These are phyloP conservation scores for Aspergillus ochraceus DNA, from an alignment of 2,329 filamentous ascomycete species.

Conservation along the genomic window DNA sequence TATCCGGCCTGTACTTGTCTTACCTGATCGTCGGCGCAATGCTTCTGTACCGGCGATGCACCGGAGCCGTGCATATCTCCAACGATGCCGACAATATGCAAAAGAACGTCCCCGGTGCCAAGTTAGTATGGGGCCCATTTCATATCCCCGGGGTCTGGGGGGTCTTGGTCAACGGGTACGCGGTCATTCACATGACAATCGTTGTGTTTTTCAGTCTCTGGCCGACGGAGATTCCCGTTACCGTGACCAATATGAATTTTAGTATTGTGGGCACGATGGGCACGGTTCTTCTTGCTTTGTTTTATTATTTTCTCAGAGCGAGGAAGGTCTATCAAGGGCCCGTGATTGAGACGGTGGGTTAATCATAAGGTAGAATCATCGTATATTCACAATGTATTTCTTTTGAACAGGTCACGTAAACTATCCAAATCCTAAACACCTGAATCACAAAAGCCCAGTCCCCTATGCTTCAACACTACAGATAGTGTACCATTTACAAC, in stretches of 20 bases:
- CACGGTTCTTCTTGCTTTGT: conserved; percentile 39
- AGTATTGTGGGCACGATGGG: conserved; percentile 44
- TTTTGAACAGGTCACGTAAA: background rate
- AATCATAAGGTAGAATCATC: background rate
- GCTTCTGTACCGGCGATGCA: conserved; percentile 29
- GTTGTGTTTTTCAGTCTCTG: conserved; percentile 53
- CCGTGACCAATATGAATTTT: conserved; percentile 49
- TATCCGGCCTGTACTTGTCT: conserved; percentile 30
- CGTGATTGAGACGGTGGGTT: conserved; percentile 20
- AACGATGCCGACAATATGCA: conserved; percentile 17
- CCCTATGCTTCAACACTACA: too few relatives aligned
- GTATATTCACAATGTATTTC: background rate
- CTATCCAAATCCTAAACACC: too few relatives aligned
- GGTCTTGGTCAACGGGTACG: conserved; percentile 44
- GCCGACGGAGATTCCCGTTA: conserved; percentile 40
- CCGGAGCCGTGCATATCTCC: conserved; percentile 18
- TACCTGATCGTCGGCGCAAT: conserved; percentile 29
- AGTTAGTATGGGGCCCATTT: conserved; percentile 32
- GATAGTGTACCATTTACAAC: background rate
- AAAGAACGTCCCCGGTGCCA: conserved; percentile 26
- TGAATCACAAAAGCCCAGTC: too few relatives aligned
- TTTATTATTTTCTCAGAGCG: conserved; percentile 42
- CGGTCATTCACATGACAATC: conserved; percentile 47
- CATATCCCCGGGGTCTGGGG: conserved; percentile 34
- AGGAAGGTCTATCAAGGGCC: conserved; percentile 35